phyloP scores from a whole-genome alignment of 306 rosid genomes.

The Trichosanthes truncata region DNA sequence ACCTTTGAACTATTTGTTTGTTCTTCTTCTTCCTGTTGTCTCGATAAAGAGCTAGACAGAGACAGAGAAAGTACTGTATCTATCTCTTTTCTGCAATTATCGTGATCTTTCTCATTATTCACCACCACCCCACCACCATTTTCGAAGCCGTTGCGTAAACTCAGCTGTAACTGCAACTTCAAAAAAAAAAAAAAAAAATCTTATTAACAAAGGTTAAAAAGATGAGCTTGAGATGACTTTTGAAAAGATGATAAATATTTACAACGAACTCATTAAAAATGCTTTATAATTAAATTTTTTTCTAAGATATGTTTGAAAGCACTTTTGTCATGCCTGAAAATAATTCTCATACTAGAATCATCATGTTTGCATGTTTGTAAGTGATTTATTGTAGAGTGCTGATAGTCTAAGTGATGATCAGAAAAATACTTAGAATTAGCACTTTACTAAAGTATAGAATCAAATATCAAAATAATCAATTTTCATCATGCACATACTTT shows the following conservation, averaged over 20 bases:
- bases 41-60: slow-evolving; percentile 27
- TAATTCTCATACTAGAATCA: too few relatives aligned
- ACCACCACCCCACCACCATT: not conserved
- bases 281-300: too few relatives aligned
- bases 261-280: too few relatives aligned
- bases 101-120: slow-evolving; percentile 5
- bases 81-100: slow-evolving; percentile 13
- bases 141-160: slow-evolving; percentile 29
- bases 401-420: too few relatives aligned
- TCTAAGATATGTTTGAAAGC: too few relatives aligned
- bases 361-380: too few relatives aligned
- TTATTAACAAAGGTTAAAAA: not conserved
- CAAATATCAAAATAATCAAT: not conserved
- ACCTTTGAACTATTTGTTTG: slow-evolving; percentile 6
- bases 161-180: slow-evolving; percentile 36
- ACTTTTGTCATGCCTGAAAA: too few relatives aligned
- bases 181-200: not conserved
- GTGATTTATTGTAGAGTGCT: too few relatives aligned
- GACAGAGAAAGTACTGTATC: slow-evolving; percentile 46
- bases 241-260: too few relatives aligned
- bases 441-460: not conserved
- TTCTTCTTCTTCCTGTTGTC: slow-evolving; percentile 5
- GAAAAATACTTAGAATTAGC: too few relatives aligned
- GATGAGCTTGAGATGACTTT: not conserved
- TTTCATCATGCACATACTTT: not conserved